Base-by-base conservation (phyloP, 2,329 filamentous ascomycete genomes). In the Colletotrichum agaves region DNA sequence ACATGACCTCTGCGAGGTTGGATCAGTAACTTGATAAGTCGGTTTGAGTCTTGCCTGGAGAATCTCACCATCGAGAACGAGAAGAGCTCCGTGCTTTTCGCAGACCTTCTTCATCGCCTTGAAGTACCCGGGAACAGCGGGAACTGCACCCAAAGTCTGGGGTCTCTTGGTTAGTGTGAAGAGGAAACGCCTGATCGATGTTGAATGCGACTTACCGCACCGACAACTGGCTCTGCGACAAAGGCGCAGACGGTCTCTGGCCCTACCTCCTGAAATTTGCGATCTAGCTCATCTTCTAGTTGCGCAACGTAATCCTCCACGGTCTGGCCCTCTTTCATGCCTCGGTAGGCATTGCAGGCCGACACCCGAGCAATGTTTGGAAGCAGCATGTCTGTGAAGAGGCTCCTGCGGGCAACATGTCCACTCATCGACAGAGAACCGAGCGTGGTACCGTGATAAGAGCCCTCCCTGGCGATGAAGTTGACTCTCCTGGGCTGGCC, bases 391-490 rank as follows among this genome's bases (percentile, higher is more conserved):
- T 87, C 85, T 70, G 89, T 85, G 71, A 90, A 94, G 1, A 87
- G 83, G 1, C 83, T 81, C 62, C 89, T 84, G 37, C 92, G 83
- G 4, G 81, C 81, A 3, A 84, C 77, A 74, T 93, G 88, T 7
- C 90, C 90, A 11, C 90, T 85, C 15, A 91, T 81, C 0, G 86
- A 85, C 52, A 94, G 81, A 0, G 91, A 84, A 0, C 91, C 91
- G 0, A 94, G 78, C 0, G 91, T 94, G 2, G 84, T 89, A 5
- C 91, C 92, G 70, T 94, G 92, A 72, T 92, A 94, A 3, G 90
- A 92, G 44, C 88, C 84, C 37, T 85, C 78, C 15, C 91, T 84
- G 2, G 89, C 85, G 72, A 94, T 92, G 76, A 93, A 93, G 13
- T 84, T 82, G 1, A 78, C 82, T 13, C 91, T 83, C 43, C 83